Base-by-base conservation (phyloP, 164 flowering plant species). In the Annona cherimola region DNA sequence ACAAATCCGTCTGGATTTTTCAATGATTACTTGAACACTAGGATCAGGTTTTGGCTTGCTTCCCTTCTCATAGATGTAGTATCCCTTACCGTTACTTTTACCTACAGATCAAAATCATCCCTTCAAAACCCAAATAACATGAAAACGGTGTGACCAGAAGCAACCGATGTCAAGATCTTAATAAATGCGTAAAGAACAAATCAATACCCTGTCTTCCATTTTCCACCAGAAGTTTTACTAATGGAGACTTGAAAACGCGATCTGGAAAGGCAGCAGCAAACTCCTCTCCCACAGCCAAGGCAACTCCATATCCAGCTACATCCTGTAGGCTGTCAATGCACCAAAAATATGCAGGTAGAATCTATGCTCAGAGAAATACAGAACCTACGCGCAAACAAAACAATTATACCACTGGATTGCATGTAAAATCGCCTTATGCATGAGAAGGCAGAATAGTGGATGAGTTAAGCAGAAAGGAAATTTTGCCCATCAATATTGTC, bases 41-140 rank as follows among this genome's bases (percentile, higher is more conserved):
- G 82, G 86, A 77, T 96, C 97, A 44, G 99, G 97, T 73, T 75
- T 91, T 72, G 98, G 97, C 78, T 87, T 88, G 84, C 90, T 85
- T 64, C 99, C 98, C 78, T 89, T 91, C 71, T 91, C 96, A 81
- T 91, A 93, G 11, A 81, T 83, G 73, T 93, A 96, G 76, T 84
- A 96, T 68, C 99, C 99, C 80, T 83, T 91, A 63, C 98, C 97
- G 79, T 96, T 96, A 79, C 71, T 86, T 81, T 90, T 96, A 61
- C 99, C 98, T 96, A 81, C 68, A 81, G 73, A 7, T 7, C 18
- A 35, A 20, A 70, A 43, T 16, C 42, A 18, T 60, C 41, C 12
- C 19, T 59, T 3, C 4, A 61, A 61, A 9, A 12, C 65, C 46
- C 67, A 42, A 40, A 64, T 40, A 40, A 20, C 4, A 41, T 46